These are phyloP conservation scores for Alternaria sp. DNA, from an alignment of 2,329 filamentous ascomycete genomes.

Conservation along the genomic window DNA sequence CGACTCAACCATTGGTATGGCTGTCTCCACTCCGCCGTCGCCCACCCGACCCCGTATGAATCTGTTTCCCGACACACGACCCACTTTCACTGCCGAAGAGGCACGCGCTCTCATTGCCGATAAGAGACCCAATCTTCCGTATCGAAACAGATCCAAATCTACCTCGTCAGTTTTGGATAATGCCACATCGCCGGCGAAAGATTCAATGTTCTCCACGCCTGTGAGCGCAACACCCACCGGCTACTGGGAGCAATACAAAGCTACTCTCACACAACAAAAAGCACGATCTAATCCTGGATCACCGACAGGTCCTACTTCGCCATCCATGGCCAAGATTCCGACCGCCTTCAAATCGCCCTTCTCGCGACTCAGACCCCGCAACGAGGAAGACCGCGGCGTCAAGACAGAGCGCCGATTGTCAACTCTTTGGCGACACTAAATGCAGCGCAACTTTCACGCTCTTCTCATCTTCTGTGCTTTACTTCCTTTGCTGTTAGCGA, in stretches of 20 bases:
- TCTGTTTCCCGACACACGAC: not conserved
- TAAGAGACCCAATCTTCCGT: not conserved
- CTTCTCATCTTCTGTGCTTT: not conserved
- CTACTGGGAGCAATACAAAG: constrained; percentile 20
- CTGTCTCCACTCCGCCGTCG: constrained; percentile 17
- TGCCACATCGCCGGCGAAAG: not conserved
- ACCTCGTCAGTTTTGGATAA: not conserved
- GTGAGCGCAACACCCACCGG: constrained; percentile 5
- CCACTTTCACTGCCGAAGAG: not conserved
- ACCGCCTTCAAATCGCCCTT: constrained; percentile 10
- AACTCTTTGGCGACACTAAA: constrained; percentile 16
- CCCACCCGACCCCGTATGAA: constrained; percentile 5
- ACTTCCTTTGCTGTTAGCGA: not conserved
- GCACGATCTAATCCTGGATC: not conserved
- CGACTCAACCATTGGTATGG: constrained; percentile 17
- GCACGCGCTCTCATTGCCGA: constrained; percentile 1
- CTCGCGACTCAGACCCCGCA: constrained; percentile 6
- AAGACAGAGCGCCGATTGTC: constrained; percentile 22
- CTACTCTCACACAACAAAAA: constrained; percentile 15
- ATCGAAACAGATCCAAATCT: not conserved
- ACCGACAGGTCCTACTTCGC: not conserved
- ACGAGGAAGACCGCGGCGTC: constrained; percentile 8
- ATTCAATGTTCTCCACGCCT: not conserved
- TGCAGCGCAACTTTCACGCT: not conserved
- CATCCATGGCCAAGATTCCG: constrained; percentile 12